Conservation (phyloP, 2,329 filamentous ascomycete species). For the Blastomyces parvus region DNA sequence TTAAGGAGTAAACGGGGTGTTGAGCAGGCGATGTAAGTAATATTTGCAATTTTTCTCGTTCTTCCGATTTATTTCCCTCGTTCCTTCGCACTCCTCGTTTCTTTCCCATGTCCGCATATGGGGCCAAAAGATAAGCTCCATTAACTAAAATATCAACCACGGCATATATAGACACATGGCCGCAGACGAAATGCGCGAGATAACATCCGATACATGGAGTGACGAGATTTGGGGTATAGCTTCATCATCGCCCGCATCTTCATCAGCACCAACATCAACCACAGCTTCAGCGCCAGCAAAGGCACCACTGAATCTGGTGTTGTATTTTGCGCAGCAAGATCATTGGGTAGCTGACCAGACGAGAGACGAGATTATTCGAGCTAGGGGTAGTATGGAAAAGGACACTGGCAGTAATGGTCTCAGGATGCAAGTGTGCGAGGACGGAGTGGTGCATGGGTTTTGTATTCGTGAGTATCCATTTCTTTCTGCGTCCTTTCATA, state of each 20-base stretch:
- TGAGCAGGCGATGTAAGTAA: slow-evolving; percentile 43
- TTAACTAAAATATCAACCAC: slow-evolving; percentile 6
- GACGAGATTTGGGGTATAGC: slow-evolving; percentile 50
- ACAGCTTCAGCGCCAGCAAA: slow-evolving; percentile 17
- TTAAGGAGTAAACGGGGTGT: slow-evolving; percentile 42
- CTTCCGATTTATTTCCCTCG: not conserved
- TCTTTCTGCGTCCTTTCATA: not conserved
- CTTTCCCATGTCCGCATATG: not conserved
- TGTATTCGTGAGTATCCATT: slow-evolving; percentile 41
- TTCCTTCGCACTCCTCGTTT: not conserved
- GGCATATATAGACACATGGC: slow-evolving; percentile 41
- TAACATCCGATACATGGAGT: slow-evolving; percentile 49
- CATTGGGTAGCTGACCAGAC: slow-evolving; percentile 54
- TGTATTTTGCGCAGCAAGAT: slow-evolving; percentile 52
- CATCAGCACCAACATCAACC: not conserved
- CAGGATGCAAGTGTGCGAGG: slow-evolving; percentile 47
- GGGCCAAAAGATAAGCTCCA: not conserved
- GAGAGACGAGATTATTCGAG: slow-evolving; percentile 45
- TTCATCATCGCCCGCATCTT: not conserved
- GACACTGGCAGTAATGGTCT: slow-evolving; percentile 32
- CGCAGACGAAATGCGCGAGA: slow-evolving; percentile 48
- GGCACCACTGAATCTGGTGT: slow-evolving; percentile 41
- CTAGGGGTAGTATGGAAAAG: slow-evolving; percentile 28
- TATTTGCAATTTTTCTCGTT: not conserved
- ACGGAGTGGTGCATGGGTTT: slow-evolving; percentile 50